Percentiles rank a stretch among this genome's conserved stretches.
These are phyloP conservation scores for Phaffia rhodozyma DNA, from an alignment of 1,284 basidiomycete species.

Conservation along the genomic window DNA sequence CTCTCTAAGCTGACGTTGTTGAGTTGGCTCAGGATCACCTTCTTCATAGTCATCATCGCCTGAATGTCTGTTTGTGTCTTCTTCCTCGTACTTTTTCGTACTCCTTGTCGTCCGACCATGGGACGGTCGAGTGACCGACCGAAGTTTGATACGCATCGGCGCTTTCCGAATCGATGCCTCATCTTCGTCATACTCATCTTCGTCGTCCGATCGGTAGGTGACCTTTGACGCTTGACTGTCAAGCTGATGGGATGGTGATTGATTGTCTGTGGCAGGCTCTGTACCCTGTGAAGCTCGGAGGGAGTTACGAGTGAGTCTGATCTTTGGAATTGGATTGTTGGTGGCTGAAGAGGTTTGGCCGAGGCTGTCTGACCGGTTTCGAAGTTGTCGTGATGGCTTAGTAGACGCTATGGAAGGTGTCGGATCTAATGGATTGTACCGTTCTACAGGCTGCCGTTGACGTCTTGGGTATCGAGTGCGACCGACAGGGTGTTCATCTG, in stretches of 20 bases:
- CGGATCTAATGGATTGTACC: not conserved
- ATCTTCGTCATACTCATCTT: too few relatives aligned
- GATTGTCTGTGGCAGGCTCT: too few relatives aligned
- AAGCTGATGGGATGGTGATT: not conserved
- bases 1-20: conserved; percentile 28
- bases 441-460: conserved; percentile 15
- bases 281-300: too few relatives aligned
- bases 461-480: too few relatives aligned
- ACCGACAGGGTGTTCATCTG: too few relatives aligned
- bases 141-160: not conserved
- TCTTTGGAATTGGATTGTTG: too few relatives aligned
- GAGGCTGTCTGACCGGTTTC: too few relatives aligned
- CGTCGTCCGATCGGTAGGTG: not conserved
- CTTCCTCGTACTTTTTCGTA: not conserved
- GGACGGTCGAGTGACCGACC: not conserved
- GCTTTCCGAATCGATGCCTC: not conserved
- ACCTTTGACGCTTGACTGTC: not conserved
- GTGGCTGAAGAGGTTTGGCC: too few relatives aligned
- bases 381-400: too few relatives aligned
- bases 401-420: too few relatives aligned
- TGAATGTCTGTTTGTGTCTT: not conserved
- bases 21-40: conserved; percentile 3
- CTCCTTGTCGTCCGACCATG: not conserved
- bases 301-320: too few relatives aligned
- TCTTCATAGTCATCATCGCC: not conserved